These are phyloP conservation scores for Astrocystis sublimbata DNA, from an alignment of 495 filamentous ascomycete genomes.

Conservation along the genomic window DNA sequence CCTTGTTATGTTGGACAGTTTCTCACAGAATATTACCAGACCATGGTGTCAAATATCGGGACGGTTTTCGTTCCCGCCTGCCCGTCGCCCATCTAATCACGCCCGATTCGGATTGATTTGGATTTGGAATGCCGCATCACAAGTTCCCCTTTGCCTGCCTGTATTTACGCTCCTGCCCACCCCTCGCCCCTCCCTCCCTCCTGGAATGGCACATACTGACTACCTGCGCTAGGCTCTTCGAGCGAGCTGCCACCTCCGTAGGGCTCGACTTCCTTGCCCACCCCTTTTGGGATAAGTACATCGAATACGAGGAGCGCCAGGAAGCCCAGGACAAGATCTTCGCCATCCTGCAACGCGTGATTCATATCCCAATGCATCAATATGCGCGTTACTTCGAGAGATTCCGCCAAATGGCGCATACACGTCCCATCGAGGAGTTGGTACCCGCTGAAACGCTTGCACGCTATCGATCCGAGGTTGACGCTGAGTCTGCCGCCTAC, in stretches of 20 bases:
- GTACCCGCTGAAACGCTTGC: conserved; percentile 66
- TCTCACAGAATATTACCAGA: conserved; percentile 63
- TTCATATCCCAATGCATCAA: conserved; percentile 95
- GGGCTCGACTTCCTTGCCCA: conserved; percentile 93
- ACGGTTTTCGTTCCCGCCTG: conserved; percentile 48
- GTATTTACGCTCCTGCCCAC: conserved; percentile 57
- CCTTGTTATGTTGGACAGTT: conserved; percentile 49
- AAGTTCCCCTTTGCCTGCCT: conserved; percentile 55
- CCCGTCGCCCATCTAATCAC: conserved; percentile 41
- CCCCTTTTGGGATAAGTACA: conserved; percentile 98
- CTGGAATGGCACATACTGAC: conserved; percentile 52
- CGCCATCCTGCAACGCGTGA: conserved; percentile 77
- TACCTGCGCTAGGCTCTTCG: conserved; percentile 73
- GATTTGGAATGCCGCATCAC: conserved; percentile 53
- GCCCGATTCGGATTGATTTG: conserved; percentile 49
- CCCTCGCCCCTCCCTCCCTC: conserved; percentile 40
- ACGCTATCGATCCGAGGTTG: conserved; percentile 69
- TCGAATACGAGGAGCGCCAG: conserved; percentile 90
- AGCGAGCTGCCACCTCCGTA: conserved; percentile 80
- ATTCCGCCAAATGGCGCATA: conserved; percentile 76
- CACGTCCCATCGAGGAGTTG: conserved; percentile 71
- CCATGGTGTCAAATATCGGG: conserved; percentile 48
- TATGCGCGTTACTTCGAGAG: conserved; percentile 95
- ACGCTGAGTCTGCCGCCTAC: conserved; percentile 53
- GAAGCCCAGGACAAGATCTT: conserved; percentile 88